These are phyloP conservation scores for Coniosporium tulheliwenetii DNA, from an alignment of 2,329 filamentous ascomycete species.

Conservation along the genomic window DNA sequence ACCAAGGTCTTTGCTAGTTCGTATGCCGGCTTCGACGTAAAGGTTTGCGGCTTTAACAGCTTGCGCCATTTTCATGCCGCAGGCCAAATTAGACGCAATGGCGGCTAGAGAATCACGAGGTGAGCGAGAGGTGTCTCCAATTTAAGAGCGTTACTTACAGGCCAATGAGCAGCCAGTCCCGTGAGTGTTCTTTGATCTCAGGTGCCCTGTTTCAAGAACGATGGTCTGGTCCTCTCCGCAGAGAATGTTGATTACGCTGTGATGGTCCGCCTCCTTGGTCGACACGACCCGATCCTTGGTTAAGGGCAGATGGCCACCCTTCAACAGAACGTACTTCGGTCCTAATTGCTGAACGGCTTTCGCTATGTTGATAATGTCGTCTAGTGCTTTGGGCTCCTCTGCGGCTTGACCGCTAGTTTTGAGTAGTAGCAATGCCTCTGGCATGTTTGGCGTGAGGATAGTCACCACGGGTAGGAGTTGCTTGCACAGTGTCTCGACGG, in stretches of 20 bases:
- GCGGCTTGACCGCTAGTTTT: conserved; percentile 30
- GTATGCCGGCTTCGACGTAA: conserved; percentile 59
- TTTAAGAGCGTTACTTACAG: conserved; percentile 36
- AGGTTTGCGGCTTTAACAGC: conserved; percentile 54
- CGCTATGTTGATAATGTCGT: conserved; percentile 55
- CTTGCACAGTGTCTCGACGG: conserved; percentile 43
- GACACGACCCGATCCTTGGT: conserved; percentile 46
- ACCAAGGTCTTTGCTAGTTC: conserved; percentile 45
- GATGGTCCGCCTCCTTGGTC: conserved; percentile 39
- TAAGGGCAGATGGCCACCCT: conserved; percentile 82
- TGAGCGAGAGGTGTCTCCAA: too few species aligned
- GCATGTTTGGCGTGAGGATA: conserved; percentile 62
- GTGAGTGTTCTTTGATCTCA: conserved; percentile 68
- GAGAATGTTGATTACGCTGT: conserved; percentile 63
- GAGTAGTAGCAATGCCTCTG: conserved; percentile 54
- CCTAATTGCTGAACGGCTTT: conserved; percentile 51
- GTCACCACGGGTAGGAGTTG: conserved; percentile 50
- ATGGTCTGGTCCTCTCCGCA: conserved; percentile 44
- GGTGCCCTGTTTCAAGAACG: conserved; percentile 54
- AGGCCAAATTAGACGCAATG: conserved; percentile 57
- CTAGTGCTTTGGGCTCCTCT: conserved; percentile 37
- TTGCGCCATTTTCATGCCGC: conserved; percentile 36
- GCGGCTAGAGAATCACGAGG: conserved; percentile 34
- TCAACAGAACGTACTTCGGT: conserved; percentile 67
- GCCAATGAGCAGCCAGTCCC: conserved; percentile 91